phyloP scores from a whole-genome alignment of 192 early-diverging fungal genomes.

The Dimargaris verticillata region DNA sequence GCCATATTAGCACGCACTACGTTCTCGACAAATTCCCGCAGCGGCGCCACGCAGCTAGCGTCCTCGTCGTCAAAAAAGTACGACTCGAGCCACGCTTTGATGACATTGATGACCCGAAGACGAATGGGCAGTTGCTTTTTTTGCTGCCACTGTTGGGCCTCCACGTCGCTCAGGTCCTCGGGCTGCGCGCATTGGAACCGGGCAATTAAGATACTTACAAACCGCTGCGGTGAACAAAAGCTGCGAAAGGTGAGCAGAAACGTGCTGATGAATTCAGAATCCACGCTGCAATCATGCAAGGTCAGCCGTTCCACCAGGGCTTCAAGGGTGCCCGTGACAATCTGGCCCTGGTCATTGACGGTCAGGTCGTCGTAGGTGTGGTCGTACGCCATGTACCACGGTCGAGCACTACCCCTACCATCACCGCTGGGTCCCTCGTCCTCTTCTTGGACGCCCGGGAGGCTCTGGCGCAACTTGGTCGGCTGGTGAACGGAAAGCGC shows the following conservation, averaged over 20 bases:
- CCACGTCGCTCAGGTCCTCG: slow-evolving; percentile 24
- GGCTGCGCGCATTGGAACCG: slow-evolving; percentile 54
- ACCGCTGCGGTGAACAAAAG: slow-evolving; percentile 50
- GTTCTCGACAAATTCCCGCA: slow-evolving; percentile 18
- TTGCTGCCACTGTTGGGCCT: slow-evolving; percentile 41
- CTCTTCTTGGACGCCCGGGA: neutral
- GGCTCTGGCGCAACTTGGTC: neutral
- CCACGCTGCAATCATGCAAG: slow-evolving; percentile 39
- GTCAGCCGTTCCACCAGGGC: slow-evolving; percentile 59
- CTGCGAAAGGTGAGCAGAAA: slow-evolving; percentile 80
- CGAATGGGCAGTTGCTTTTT: slow-evolving; percentile 44
- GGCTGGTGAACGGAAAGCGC: neutral
- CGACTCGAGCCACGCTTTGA: slow-evolving; percentile 69
- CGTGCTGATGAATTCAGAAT: slow-evolving; percentile 38
- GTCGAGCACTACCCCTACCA: neutral
- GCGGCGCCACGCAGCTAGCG: slow-evolving; percentile 10
- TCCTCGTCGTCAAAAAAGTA: slow-evolving; percentile 48
- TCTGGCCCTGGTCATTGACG: slow-evolving; percentile 46
- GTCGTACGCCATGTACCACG: slow-evolving; percentile 39
- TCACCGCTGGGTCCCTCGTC: slow-evolving; percentile 9
- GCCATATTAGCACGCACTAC: neutral
- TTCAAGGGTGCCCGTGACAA: slow-evolving; percentile 52
- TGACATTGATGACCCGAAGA: slow-evolving; percentile 52
- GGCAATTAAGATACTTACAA: slow-evolving; percentile 40
- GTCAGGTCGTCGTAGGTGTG: slow-evolving; percentile 37